A percentile compares a stretch with the other conserved stretches of the same genome.
phyloP scores from a whole-genome alignment of 768 basidiomycete species.

The Pleurotus djamor region DNA sequence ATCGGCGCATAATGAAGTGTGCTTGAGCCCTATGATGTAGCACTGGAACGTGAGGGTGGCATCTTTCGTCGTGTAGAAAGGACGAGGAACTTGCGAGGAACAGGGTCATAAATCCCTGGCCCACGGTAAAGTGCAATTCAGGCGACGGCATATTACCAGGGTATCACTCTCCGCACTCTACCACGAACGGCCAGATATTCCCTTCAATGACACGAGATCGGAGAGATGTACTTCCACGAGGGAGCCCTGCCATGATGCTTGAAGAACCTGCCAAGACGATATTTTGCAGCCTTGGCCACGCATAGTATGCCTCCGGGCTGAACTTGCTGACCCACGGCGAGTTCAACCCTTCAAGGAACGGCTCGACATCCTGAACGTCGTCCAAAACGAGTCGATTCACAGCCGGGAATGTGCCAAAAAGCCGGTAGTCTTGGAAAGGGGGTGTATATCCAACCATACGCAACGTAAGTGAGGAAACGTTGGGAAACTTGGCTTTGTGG shows the following conservation, averaged over 20 bases:
- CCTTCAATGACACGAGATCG: neutral
- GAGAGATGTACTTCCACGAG: neutral
- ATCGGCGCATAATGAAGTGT: no score
- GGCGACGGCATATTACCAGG: no score
- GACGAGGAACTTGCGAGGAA: no score
- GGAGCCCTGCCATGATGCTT: neutral
- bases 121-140: no score
- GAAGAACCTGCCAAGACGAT: neutral
- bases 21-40: no score
- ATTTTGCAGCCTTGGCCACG: neutral
- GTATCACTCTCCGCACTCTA: neutral
- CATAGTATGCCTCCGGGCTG: neutral
- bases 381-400: neutral
- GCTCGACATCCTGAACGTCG: neutral
- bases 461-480: neutral
- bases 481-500: neutral
- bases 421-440: conserved; percentile 2
- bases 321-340: neutral
- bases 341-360: neutral
- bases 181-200: neutral
- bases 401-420: conserved; percentile 3
- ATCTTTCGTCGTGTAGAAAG: no score
- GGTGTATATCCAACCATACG: neutral
- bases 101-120: no score
- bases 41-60: no score